phyloP scores from a whole-genome alignment of 495 filamentous ascomycete genomes.

The Trichoderma asperelloides region DNA sequence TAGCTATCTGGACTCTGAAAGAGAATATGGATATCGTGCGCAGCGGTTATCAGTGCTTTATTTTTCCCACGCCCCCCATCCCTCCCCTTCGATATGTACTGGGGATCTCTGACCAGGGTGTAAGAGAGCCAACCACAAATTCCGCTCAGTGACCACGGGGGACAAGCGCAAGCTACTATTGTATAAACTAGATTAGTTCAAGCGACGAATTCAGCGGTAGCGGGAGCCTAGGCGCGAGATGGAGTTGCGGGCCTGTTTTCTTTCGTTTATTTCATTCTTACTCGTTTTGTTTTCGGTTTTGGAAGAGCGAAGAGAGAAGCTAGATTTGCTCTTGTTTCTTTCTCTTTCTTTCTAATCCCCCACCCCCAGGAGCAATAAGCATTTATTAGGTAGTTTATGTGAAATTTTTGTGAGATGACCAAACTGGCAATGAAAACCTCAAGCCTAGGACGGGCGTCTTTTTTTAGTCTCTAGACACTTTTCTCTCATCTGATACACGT shows the following conservation, averaged over 20 bases:
- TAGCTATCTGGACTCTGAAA: background rate
- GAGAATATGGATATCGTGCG: background rate
- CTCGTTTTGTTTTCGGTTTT: background rate
- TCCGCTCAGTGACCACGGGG: background rate
- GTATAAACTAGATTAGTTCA: background rate
- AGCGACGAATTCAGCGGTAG: background rate
- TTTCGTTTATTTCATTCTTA: background rate
- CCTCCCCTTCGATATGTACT: background rate
- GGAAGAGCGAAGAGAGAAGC: background rate
- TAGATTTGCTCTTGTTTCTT: background rate
- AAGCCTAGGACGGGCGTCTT: too few species aligned
- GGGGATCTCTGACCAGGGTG: background rate
- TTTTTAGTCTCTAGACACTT: too few species aligned
- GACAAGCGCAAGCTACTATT: conserved; percentile 6
- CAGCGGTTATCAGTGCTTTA: background rate
- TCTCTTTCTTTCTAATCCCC: too few species aligned
- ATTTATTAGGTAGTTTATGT: too few species aligned
- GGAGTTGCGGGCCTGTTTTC: background rate
- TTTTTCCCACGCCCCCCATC: background rate
- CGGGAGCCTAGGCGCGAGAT: background rate
- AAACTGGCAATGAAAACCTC: too few species aligned
- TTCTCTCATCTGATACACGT: background rate
- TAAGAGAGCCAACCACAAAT: background rate
- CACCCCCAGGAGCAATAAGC: too few species aligned
- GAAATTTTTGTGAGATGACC: too few species aligned